Evolutionary conservation across 148 eudicot species (phyloP), one percentile per base, ranked within the genome.

Genomic region (Rhododendron mucronatum): DNA sequence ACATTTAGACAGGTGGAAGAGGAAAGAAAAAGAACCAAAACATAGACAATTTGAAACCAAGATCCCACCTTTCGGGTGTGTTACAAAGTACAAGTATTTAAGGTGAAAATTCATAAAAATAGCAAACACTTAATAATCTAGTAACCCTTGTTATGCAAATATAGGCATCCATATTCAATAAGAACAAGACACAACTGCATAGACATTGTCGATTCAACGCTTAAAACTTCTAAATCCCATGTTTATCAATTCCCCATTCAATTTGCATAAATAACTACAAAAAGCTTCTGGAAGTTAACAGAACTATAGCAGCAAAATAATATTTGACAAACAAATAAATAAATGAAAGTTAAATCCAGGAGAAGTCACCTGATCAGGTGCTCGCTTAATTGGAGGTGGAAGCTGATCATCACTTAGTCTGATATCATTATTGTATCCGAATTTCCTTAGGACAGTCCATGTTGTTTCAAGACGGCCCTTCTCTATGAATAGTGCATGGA

Each of bases 401-500:
- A 96, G 95, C 86, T 88, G 89, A 82, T 91, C 98, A 59, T 91
- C 96, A 86, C 85, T 89, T 15, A 96, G 95, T 90, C 95, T 95
- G 15, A 96, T 89, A 80, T 95, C 97, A 90, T 96, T 94, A 86
- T 95, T 94, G 88, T 96, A 96, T 44, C 99, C 99, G 78, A 95
- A 96, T 88, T 94, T 96, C 83, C 99, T 88, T 82, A 96, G 88
- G 59, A 96, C 99, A 33, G 98, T 94, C 99, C 99, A 96, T 47
- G 99, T 94, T 87, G 97, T 95, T 91, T 96, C 99, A 45, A 94
- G 80, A 26, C 99, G 96, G 21, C 99, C 98, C 87, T 95, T 96
- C 84, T 96, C 98, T 75, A 96, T 96, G 84, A 96, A 95, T 57
- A 96, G 93, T 57, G 98, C 96, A 89, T 96, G 99, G 28, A 95